Evolutionary conservation across 75 land plant genomes (phyloP), one percentile per base, ranked within the genome.

Genomic region (Pinus albicaulis): DNA sequence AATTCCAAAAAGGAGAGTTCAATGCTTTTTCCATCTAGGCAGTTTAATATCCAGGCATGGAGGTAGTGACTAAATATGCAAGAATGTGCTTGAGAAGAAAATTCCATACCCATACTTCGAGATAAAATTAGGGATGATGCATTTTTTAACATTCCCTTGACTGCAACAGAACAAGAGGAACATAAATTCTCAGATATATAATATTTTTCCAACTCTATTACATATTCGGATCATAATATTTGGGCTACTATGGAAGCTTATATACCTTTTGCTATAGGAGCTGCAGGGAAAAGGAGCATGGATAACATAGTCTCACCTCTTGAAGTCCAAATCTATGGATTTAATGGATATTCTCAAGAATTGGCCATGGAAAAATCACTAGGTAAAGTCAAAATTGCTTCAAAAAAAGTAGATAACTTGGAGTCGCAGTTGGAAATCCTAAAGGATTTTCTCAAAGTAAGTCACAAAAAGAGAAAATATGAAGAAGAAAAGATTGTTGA

Each of bases 131-230:
- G 24, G 16, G 73, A 58, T 56, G 56, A 55, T 22, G 74, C 59
- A 7, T 56, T 71, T n/a, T 76, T 36, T 24, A 76, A 60, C 69
- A 41, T 74, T 31, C 58, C 55, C 38, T 14, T 71, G 68, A 56
- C 14, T 76, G 44, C 66, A 24, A 81, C 69, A 31, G 86, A 86
- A 72, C 88, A 68, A 78, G 91, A 89, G 80, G 91, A 89, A 56
- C 87, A 87, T 6, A 79, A 87, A 6, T 76, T 90, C 79, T 90
- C 92, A 75, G 85, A 79, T 80, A 79, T 90, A 74, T 90, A 89
- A 14, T 86, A 89, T 69, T 87, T 87, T 78, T 72, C 76, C 71
- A 69, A 82, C 0, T 80, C 80, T 74, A 76, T 76, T 31, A 59
- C 87, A 26, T 84, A 85, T 58, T 58, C 60, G 0, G 92, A 87